Percentiles rank a stretch among this genome's conserved stretches.
Conservation (phyloP, 1,284 basidiomycete genomes). For the Papiliotrema fonsecae region DNA sequence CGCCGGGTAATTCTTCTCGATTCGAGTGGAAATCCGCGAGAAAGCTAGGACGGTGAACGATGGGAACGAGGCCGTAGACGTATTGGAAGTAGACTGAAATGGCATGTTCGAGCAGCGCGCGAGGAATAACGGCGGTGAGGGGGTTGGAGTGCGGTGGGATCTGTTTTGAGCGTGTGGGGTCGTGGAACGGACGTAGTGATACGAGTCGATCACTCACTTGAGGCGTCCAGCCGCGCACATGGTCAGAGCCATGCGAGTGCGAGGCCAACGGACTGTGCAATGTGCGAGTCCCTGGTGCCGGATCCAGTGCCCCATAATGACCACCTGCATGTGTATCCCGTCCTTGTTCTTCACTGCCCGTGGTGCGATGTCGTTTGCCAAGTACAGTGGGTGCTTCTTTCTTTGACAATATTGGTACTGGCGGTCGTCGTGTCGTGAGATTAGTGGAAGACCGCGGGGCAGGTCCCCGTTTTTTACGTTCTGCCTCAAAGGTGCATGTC, state of each 20-base stretch:
- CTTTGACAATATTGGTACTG: not conserved
- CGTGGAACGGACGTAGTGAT: not conserved
- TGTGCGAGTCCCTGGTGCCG: too few relatives aligned
- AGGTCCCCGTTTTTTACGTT: not conserved
- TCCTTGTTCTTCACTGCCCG: too few relatives aligned
- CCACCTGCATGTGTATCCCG: too few relatives aligned
- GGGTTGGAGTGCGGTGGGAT: not conserved
- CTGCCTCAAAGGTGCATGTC: not conserved
- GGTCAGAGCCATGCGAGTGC: too few relatives aligned
- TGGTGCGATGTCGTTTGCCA: too few relatives aligned
- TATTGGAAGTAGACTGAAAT: slow-evolving; percentile 68
- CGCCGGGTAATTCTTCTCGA: slow-evolving; percentile 67
- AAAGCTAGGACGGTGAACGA: slow-evolving; percentile 57
- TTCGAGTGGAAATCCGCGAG: slow-evolving; percentile 70
- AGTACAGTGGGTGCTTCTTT: not conserved
- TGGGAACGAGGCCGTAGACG: slow-evolving; percentile 72
- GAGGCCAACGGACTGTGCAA: too few relatives aligned
- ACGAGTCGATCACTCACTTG: not conserved
- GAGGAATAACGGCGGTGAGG: not conserved
- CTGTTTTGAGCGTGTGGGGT: not conserved
- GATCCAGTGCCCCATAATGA: too few relatives aligned
- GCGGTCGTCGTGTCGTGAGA: not conserved
- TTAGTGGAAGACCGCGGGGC: not conserved
- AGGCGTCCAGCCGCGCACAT: not conserved
- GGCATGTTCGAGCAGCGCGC: not conserved